A percentile compares a stretch with the other conserved stretches of the same genome.
These are phyloP conservation scores for Athelia sp. DNA, from an alignment of 1,284 basidiomycete genomes.

Conservation along the genomic window DNA sequence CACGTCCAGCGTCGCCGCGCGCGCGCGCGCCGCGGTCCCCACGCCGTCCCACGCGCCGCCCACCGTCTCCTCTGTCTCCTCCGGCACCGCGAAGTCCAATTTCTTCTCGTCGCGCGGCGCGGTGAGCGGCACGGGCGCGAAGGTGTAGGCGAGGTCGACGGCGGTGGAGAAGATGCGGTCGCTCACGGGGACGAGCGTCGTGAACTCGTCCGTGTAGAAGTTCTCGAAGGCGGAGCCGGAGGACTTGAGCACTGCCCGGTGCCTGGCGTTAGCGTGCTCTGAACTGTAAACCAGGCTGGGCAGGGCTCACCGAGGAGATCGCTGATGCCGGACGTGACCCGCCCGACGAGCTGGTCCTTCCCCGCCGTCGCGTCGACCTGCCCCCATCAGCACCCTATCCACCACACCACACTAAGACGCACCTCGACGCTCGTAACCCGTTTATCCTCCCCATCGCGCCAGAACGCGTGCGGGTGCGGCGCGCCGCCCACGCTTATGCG, in stretches of 20 bases:
- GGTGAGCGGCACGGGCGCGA: constrained; percentile 44
- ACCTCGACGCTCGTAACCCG: constrained; percentile 64
- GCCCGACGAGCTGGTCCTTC: constrained; percentile 54
- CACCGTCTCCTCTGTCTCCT: constrained; percentile 32
- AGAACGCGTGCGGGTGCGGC: constrained; percentile 79
- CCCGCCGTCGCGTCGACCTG: constrained; percentile 60
- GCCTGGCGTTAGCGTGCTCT: no score
- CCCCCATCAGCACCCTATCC: no score
- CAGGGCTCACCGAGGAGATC: constrained; percentile 80
- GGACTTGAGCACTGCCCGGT: constrained; percentile 85
- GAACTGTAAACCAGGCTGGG: no score
- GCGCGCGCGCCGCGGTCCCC: constrained; percentile 52
- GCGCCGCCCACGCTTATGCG: constrained; percentile 60
- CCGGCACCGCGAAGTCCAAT: constrained; percentile 43
- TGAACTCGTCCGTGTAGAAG: constrained; percentile 86
- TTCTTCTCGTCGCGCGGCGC: constrained; percentile 42
- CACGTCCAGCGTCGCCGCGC: constrained; percentile 68
- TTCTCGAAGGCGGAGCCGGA: constrained; percentile 83
- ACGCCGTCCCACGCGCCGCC: constrained; percentile 61
- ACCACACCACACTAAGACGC: constrained; percentile 15
- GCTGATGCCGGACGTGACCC: constrained; percentile 63
- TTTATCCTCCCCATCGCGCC: constrained; percentile 90
- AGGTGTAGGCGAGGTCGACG: constrained; percentile 69
- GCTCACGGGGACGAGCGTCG: constrained; percentile 75
- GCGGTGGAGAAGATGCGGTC: constrained; percentile 90